Evolutionary conservation across 805 yeast species (phyloP).

Genomic region (Candida hungchunana): DNA sequence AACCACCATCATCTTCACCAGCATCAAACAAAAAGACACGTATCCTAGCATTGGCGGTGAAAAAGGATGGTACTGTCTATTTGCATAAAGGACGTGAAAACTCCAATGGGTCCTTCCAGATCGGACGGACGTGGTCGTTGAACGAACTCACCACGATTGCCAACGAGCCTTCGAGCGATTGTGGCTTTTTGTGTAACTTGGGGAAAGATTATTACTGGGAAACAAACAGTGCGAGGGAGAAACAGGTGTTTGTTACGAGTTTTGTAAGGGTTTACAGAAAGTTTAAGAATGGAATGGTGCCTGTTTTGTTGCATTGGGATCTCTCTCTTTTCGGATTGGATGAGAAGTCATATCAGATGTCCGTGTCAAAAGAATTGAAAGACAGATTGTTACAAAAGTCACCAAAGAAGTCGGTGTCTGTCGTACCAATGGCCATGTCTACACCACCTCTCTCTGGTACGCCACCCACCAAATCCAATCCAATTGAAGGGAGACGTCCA

Average conservation of each 20-base stretch:
- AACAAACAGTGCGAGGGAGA: conserved; percentile 52
- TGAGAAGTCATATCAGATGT: conserved; percentile 31
- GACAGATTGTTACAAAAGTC: no score
- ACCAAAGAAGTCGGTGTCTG: conserved; percentile 3
- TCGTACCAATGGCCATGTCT: neutral
- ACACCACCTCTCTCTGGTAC: neutral
- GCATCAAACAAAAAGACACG: conserved; percentile 54
- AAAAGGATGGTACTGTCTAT: conserved; percentile 61
- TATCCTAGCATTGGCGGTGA: conserved; percentile 51
- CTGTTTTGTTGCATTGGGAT: conserved; percentile 52
- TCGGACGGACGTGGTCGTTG: conserved; percentile 90
- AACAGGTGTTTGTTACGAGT: conserved; percentile 52
- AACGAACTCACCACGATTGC: conserved; percentile 60
- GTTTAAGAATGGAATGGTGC: conserved; percentile 52
- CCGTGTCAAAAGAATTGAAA: conserved; percentile 7
- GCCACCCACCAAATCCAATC: no score
- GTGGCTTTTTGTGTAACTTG: conserved; percentile 56
- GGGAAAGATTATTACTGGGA: conserved; percentile 86
- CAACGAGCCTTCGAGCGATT: conserved; percentile 45
- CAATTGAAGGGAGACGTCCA: no score
- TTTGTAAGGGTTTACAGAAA: conserved; percentile 49
- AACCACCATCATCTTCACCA: conserved; percentile 58
- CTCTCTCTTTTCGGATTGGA: conserved; percentile 35
- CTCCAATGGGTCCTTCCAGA: conserved; percentile 69
- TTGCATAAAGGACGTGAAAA: conserved; percentile 85